Conservation (phyloP, 148 eudicot species). For the Tetragonia tetragonoides region DNA sequence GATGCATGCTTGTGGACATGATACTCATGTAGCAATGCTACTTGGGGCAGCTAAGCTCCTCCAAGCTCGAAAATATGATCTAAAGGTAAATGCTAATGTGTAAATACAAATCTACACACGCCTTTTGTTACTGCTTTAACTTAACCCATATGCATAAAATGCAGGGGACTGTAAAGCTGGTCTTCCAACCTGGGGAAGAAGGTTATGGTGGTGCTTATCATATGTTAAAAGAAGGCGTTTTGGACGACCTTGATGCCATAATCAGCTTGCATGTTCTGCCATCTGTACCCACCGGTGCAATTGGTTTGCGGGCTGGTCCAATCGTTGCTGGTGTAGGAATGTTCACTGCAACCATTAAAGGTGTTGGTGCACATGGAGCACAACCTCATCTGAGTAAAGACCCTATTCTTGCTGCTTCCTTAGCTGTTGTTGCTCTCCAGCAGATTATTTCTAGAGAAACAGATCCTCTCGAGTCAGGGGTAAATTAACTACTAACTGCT, state of each 20-base stretch:
- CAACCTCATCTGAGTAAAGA: conserved; percentile 59
- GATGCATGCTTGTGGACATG: conserved; percentile 87
- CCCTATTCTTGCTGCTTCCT: conserved; percentile 57
- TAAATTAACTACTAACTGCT: conserved; percentile 18
- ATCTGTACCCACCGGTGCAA: conserved; percentile 39
- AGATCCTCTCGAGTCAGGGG: conserved; percentile 65
- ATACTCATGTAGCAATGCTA: conserved; percentile 71
- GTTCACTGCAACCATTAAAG: conserved; percentile 48
- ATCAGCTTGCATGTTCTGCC: conserved; percentile 57
- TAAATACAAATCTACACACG: background rate
- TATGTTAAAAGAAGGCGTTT: conserved; percentile 55
- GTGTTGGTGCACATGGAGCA: conserved; percentile 68
- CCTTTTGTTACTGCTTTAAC: no score
- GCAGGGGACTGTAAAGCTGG: conserved; percentile 72
- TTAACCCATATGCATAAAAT: background rate
- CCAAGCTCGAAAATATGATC: conserved; percentile 37
- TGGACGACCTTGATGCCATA: conserved; percentile 52
- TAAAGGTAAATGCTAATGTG: conserved; percentile 40
- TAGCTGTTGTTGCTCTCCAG: conserved; percentile 51
- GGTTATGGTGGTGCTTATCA: conserved; percentile 64
- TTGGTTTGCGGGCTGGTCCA: conserved; percentile 54
- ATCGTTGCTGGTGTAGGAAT: conserved; percentile 59
- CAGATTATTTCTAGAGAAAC: conserved; percentile 70
- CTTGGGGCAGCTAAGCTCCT: conserved; percentile 78
- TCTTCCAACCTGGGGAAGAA: conserved; percentile 82